Evolutionary conservation across 257 asterid species (phyloP).

Genomic region (Salvia splendens): DNA sequence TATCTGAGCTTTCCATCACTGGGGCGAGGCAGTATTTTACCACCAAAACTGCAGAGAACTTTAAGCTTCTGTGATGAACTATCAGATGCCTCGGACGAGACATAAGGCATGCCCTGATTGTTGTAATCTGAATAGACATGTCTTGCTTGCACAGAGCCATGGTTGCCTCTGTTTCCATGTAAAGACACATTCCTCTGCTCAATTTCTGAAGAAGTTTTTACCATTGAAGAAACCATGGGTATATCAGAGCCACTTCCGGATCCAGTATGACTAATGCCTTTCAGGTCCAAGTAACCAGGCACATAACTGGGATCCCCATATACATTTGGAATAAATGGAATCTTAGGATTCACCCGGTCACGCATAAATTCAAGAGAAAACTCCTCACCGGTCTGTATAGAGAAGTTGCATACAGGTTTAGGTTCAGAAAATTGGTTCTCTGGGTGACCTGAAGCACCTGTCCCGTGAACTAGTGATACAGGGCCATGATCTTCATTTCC

Average conservation of each 20-base stretch:
- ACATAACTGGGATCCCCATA: constrained; percentile 58
- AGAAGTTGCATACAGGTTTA: constrained; percentile 74
- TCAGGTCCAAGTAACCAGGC: constrained; percentile 64
- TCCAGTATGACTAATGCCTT: constrained; percentile 56
- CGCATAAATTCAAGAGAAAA: constrained; percentile 90
- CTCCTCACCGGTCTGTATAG: constrained; percentile 95
- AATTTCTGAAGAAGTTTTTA: constrained; percentile 43
- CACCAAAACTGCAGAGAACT: constrained; percentile 90
- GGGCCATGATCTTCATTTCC: constrained; percentile 47
- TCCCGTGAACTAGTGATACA: constrained; percentile 46
- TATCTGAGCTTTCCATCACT: constrained; percentile 91
- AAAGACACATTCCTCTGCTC: constrained; percentile 45
- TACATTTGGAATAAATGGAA: constrained; percentile 49
- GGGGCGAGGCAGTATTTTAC: constrained; percentile 86
- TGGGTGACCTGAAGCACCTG: constrained; percentile 50
- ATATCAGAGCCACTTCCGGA: constrained; percentile 63
- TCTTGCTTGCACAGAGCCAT: constrained; percentile 42
- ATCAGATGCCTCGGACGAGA: constrained; percentile 61
- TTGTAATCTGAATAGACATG: constrained; percentile 47
- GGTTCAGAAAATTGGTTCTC: constrained; percentile 50
- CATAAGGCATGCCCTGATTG: constrained; percentile 37
- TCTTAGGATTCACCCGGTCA: constrained; percentile 65
- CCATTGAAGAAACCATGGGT: constrained; percentile 50
- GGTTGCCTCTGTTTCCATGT: constrained; percentile 46
- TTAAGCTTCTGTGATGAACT: constrained; percentile 57